Evolutionary conservation across 345 rosid species (phyloP), one percentile per base, ranked within the genome.

Genomic region (Citrus maxima): DNA sequence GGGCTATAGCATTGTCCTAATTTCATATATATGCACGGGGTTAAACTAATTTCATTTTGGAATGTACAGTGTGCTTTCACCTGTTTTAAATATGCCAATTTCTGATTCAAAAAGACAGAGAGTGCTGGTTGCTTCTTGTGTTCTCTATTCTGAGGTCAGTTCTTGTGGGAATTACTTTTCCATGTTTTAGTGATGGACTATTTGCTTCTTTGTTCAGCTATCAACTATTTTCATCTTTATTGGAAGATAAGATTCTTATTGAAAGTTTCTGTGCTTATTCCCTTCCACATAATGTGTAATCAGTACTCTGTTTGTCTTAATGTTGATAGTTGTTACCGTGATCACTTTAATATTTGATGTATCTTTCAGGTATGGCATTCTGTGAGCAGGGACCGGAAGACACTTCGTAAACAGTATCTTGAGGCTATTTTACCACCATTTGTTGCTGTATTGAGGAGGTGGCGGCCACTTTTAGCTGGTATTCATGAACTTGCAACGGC

Each of bases 81-180:
- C 99, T 68, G 86, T 94, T 81, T 82, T 97, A 72, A 97, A 97
- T 87, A 93, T 97, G 98, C 97, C 98, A 68, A 88, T 93, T 84
- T 90, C 98, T 46, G 99, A 97, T 83, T 97, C 99, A 75, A 97
- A 93, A 89, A 88, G 98, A 83, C 99, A 93, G 80, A 87, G 98
- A 86, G 99, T 97, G 78, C 83, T 97, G 87, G 99, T 94, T 78
- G 95, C 98, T 42, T 90, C 97, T 68, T 97, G 99, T 84, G 93
- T 97, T 85, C 93, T 97, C 18, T 97, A 90, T 87, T 93, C 99
- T 55, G 99, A 97, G 99, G 99, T 97, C 84, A 82, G 98, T 89
- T 87, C 75, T 80, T 49, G 70, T 25, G 81, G 80, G 64, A 78
- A 73, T 64, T 79, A 58, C 77, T 40, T 74, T 76, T 74, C 54